phyloP scores from a whole-genome alignment of 768 basidiomycete species.

The Lentinus brumalis region DNA sequence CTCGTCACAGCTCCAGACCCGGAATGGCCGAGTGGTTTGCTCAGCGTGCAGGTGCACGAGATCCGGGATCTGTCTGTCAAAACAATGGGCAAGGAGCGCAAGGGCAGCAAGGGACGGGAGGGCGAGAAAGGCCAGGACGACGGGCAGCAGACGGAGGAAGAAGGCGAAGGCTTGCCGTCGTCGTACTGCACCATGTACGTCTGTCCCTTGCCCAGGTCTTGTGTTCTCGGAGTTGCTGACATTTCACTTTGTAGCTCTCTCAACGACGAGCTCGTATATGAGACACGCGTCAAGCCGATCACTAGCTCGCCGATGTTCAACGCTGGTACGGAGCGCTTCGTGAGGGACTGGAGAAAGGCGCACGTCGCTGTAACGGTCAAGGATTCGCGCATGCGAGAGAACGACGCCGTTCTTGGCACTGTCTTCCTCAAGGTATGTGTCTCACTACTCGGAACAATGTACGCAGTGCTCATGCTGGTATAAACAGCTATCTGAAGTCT shows the following conservation, averaged over 20 bases:
- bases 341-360: slow-evolving; percentile 61
- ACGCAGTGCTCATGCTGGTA: not conserved
- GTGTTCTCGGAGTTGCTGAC: not conserved
- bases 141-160: slow-evolving; percentile 54
- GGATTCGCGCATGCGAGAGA: slow-evolving; percentile 58
- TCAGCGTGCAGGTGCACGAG: slow-evolving; percentile 67
- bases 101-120: slow-evolving; percentile 46
- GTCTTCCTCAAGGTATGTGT: slow-evolving; percentile 51
- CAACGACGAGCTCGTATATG: slow-evolving; percentile 51
- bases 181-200: slow-evolving; percentile 56
- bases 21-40: slow-evolving; percentile 65
- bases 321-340: slow-evolving; percentile 70
- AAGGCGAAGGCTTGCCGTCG: slow-evolving; percentile 62
- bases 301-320: slow-evolving; percentile 43
- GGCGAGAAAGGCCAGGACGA: slow-evolving; percentile 56
- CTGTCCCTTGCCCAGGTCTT: not conserved
- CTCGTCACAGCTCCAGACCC: slow-evolving; percentile 53
- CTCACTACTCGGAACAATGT: not conserved
- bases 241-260: slow-evolving; percentile 33
- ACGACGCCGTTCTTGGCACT: slow-evolving; percentile 71
- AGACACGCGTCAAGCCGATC: slow-evolving; percentile 37
- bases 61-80: slow-evolving; percentile 64
- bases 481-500: slow-evolving; percentile 32
- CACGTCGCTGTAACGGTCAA: slow-evolving; percentile 67
- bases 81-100: slow-evolving; percentile 35